Base-by-base conservation (phyloP, 78 protist genomes). In the Dictyostelium purpureum region DNA sequence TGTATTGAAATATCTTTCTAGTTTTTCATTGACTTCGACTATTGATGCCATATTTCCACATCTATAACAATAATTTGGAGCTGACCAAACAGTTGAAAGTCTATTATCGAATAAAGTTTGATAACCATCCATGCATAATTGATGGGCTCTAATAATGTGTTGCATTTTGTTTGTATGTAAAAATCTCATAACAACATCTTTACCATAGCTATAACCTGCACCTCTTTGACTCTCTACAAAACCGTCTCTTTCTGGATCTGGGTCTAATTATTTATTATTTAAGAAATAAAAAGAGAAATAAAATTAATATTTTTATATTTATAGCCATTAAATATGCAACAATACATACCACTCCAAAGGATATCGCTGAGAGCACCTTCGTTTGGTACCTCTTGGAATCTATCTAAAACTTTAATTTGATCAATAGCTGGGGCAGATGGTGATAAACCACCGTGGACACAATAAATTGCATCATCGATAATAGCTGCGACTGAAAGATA, bases 21-120 rank as follows among this genome's bases (percentile, higher is more conserved):
- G 33, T 71, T 33, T 18, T 31, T 97, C 98, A 49, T 96, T 97
- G 0, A 98, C 77, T 63, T 98, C 99, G 80, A 98, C 83, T 28
- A 98, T 95, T 19, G 98, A 96, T 0, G 98, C 99, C 81, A 96
- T 95, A 78, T 98, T 98, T 26, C 99, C 99, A 85, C 99, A 99
- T 37, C 99, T 97, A 87, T 98, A 97, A 51, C 99, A 98, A 89
- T 99, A 99, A 96, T 99, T 99, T 6, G 99, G 99, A 14, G 99
- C 99, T 1, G 97, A 87, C 93, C 99, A 99, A 56, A 99, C 94
- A 33, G 99, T 98, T 14, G 94, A 97, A 67, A 28, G 89, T 96
- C 54, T 90, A n/a, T 79, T 52, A 45, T 79, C 85, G 38, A 90
- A 90, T 14, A 90, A 69, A 6, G 81, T 97, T 77, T 96, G 96